A percentile compares a stretch with the other conserved stretches of the same genome.
These are phyloP conservation scores for Botrytis porri DNA, from an alignment of 2,329 filamentous ascomycete genomes.

Conservation along the genomic window DNA sequence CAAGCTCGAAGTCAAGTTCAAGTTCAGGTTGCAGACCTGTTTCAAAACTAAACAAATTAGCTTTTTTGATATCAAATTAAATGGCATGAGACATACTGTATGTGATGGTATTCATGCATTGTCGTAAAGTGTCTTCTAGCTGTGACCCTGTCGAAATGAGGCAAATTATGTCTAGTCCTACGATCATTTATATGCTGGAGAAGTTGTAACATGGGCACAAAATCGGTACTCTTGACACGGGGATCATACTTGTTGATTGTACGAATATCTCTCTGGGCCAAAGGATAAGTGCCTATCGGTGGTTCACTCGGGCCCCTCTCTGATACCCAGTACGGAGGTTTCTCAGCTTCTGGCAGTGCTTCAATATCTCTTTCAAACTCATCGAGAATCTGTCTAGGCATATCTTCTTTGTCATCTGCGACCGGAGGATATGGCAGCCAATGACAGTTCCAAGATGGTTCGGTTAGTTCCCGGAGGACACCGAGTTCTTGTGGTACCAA, in stretches of 20 bases:
- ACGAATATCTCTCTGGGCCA: not conserved
- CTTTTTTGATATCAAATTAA: not conserved
- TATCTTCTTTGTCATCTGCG: not conserved
- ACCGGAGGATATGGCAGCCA: conserved; percentile 5
- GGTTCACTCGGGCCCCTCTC: not conserved
- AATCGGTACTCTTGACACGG: not conserved
- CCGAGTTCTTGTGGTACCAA: not conserved
- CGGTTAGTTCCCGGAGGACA: conserved; percentile 1
- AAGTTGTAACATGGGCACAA: not conserved
- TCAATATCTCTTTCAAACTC: conserved; percentile 24
- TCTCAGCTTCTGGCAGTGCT: not conserved
- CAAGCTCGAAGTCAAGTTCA: not conserved
- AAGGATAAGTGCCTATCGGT: not conserved
- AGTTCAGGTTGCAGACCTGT: not conserved
- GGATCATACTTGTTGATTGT: not conserved
- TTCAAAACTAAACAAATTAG: conserved; percentile 8
- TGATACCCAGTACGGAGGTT: conserved; percentile 21
- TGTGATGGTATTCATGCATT: conserved; percentile 6
- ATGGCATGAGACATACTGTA: not conserved
- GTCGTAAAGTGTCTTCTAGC: not conserved
- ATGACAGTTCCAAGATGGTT: conserved; percentile 6
- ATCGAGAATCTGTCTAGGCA: not conserved
- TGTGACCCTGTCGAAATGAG: not conserved
- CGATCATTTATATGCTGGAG: not conserved
- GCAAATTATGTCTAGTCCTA: not conserved